These are phyloP conservation scores for Neurospora sp. DNA, from an alignment of 495 filamentous ascomycete genomes.

Conservation along the genomic window DNA sequence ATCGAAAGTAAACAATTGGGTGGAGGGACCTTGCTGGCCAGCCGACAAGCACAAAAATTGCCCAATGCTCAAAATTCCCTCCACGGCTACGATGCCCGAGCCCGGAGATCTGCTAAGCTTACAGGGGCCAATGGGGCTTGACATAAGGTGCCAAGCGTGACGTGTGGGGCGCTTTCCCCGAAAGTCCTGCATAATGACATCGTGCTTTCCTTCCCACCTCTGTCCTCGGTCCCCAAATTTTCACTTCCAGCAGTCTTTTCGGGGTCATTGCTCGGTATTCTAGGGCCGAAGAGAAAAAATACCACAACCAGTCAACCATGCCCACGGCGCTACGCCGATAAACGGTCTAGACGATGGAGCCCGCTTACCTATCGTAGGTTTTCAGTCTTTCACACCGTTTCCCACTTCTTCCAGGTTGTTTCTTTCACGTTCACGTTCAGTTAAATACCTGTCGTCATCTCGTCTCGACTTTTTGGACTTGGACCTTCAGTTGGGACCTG, in stretches of 20 bases:
- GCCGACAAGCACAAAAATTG: neutral
- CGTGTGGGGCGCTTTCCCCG: neutral
- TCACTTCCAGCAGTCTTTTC: slow-evolving; percentile 5
- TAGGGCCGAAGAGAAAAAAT: neutral
- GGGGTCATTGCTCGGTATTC: neutral
- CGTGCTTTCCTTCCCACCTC: neutral
- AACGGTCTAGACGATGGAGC: neutral
- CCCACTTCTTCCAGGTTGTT: neutral
- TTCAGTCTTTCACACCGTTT: neutral
- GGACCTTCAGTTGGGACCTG: neutral
- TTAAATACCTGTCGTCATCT: neutral
- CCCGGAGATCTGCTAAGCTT: neutral
- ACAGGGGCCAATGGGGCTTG: neutral
- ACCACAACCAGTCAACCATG: neutral
- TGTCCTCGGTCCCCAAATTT: neutral
- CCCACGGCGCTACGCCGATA: neutral
- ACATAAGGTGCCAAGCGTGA: neutral
- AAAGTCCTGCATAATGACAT: slow-evolving; percentile 19
- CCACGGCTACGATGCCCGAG: neutral
- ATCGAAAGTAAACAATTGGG: neutral
- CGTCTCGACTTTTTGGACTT: neutral
- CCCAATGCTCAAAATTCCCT: neutral
- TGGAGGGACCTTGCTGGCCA: neutral
- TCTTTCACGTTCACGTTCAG: neutral
- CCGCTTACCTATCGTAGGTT: neutral